Percentiles rank a stretch among this genome's conserved stretches.
Conservation (phyloP, 257 asterid species). For the Jacaranda mimosifolia region DNA sequence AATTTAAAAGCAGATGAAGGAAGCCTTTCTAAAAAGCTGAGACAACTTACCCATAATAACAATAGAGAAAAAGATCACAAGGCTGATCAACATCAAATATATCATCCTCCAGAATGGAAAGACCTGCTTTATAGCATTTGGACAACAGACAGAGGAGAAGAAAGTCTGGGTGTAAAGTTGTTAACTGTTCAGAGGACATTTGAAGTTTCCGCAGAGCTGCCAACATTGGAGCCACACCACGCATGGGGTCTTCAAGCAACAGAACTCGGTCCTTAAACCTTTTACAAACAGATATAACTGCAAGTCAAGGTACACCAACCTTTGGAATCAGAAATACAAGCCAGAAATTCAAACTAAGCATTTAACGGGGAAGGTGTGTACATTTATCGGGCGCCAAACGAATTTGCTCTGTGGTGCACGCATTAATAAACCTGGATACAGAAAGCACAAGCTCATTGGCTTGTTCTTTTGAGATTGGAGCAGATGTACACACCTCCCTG, state of each 20-base stretch:
- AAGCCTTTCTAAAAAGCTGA: neutral
- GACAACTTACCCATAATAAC: slow-evolving; percentile 67
- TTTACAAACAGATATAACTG: slow-evolving; percentile 70
- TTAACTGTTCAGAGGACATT: slow-evolving; percentile 60
- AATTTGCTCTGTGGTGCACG: slow-evolving; percentile 58
- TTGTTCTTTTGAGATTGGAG: slow-evolving; percentile 52
- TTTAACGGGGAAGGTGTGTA: slow-evolving; percentile 24
- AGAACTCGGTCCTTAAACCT: slow-evolving; percentile 60
- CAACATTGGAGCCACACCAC: slow-evolving; percentile 66
- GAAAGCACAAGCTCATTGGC: slow-evolving; percentile 46
- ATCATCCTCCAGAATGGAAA: slow-evolving; percentile 56
- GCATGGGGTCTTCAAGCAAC: slow-evolving; percentile 56
- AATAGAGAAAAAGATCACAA: slow-evolving; percentile 61
- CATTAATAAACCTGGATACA: slow-evolving; percentile 57
- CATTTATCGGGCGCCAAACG: slow-evolving; percentile 67
- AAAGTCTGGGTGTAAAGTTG: slow-evolving; percentile 65
- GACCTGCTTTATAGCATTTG: slow-evolving; percentile 62
- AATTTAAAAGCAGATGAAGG: neutral
- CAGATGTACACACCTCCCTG: slow-evolving; percentile 63
- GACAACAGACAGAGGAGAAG: slow-evolving; percentile 65
- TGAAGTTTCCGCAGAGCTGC: slow-evolving; percentile 61
- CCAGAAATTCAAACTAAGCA: slow-evolving; percentile 14
- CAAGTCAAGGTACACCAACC: slow-evolving; percentile 32
- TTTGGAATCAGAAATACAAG: slow-evolving; percentile 19
- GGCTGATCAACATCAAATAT: slow-evolving; percentile 67